These are phyloP conservation scores for Pseudocercospora fuligena DNA, from an alignment of 2,329 filamentous ascomycete genomes.

Conservation along the genomic window DNA sequence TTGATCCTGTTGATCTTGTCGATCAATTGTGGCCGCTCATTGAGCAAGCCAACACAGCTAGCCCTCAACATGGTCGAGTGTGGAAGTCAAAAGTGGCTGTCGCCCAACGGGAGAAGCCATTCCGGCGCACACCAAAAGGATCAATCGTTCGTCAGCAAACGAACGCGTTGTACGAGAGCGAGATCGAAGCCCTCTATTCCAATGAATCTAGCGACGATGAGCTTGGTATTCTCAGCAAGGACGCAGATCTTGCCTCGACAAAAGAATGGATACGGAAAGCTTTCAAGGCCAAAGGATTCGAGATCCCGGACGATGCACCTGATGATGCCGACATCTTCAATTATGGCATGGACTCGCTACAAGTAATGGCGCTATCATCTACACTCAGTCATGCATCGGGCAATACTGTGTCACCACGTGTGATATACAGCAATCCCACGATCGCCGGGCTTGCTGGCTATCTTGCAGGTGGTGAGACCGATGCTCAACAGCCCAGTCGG, in stretches of 20 bases:
- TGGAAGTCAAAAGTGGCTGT: conserved; percentile 51
- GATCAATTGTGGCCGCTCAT: conserved; percentile 28
- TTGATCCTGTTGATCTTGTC: conserved; percentile 18
- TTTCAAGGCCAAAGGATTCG: conserved; percentile 25
- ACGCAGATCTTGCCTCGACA: conserved; percentile 27
- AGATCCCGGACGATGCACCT: conserved; percentile 24
- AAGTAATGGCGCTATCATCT: conserved; percentile 36
- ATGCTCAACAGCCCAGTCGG: conserved; percentile 15
- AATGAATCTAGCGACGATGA: conserved; percentile 29
- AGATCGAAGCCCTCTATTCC: conserved; percentile 55
- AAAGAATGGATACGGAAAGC: conserved; percentile 24
- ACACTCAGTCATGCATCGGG: conserved; percentile 32
- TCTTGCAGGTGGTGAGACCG: conserved; percentile 19
- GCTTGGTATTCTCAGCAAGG: conserved; percentile 13
- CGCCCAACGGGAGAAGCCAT: conserved; percentile 52
- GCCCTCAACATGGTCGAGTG: conserved; percentile 47
- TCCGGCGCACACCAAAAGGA: conserved; percentile 37
- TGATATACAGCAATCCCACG: conserved; percentile 41
- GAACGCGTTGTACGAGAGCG: conserved; percentile 46
- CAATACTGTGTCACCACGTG: conserved; percentile 35
- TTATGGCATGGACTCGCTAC: conserved; percentile 43
- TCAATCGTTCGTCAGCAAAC: conserved; percentile 25
- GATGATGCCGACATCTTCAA: conserved; percentile 42
- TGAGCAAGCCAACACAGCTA: conserved; percentile 23
- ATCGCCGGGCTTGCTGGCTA: conserved; percentile 34